Evolutionary conservation across 306 rosid species (phyloP).

Genomic region (Myrica gale): DNA sequence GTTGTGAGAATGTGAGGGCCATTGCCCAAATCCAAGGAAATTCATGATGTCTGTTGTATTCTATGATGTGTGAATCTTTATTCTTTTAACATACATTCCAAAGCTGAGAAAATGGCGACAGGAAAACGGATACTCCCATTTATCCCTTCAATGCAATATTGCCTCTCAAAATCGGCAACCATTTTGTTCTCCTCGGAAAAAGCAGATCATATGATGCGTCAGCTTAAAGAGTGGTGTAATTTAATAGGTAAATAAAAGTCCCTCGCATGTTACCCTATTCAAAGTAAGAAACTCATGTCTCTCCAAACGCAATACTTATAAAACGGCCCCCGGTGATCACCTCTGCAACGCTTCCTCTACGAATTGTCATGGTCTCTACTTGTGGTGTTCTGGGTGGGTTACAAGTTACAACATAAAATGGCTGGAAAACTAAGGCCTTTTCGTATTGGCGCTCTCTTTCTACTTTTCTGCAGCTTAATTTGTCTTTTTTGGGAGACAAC

Average conservation of each 20-base stretch:
- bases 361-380: neutral
- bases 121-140: too few species aligned
- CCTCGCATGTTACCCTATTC: neutral
- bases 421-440: slow-evolving; percentile 13
- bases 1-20: neutral
- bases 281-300: neutral
- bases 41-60: neutral
- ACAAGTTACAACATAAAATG: slow-evolving; percentile 12
- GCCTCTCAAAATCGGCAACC: too few species aligned
- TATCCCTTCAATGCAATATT: too few species aligned
- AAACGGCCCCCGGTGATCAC: slow-evolving; percentile 11
- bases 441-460: neutral
- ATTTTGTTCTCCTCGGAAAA: neutral
- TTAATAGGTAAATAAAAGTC: too few species aligned
- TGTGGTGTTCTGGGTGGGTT: too few species aligned
- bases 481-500: slow-evolving; percentile 16
- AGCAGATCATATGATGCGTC: neutral
- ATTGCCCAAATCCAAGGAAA: slow-evolving; percentile 11
- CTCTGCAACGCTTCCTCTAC: neutral
- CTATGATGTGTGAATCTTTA: too few species aligned
- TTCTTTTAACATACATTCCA: too few species aligned
- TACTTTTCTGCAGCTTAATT: slow-evolving; percentile 28
- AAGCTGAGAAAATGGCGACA: too few species aligned
- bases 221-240: too few species aligned
- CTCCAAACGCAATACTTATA: slow-evolving; percentile 4